Conservation (phyloP, 192 early-diverging fungal genomes). For the Umbelopsis ramanniana region DNA sequence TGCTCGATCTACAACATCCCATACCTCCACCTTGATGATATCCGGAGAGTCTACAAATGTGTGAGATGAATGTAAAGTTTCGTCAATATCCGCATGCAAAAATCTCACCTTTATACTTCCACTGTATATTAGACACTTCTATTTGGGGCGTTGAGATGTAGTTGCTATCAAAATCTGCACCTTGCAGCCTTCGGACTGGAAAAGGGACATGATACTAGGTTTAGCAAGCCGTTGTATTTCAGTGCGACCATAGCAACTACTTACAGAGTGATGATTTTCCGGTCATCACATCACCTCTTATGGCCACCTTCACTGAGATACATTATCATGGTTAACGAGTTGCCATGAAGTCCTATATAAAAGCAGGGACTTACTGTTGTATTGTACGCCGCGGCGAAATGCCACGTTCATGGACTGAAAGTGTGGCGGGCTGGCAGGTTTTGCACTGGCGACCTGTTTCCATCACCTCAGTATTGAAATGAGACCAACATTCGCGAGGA, state of each 20-base stretch:
- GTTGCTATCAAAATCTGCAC: conserved; percentile 42
- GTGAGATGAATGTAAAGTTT: not conserved
- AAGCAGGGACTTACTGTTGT: conserved; percentile 42
- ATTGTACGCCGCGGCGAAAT: conserved; percentile 50
- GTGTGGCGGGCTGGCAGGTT: not conserved
- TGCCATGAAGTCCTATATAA: not conserved
- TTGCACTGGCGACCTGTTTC: not conserved
- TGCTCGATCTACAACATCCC: conserved; percentile 65
- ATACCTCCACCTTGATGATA: conserved; percentile 65
- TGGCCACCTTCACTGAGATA: conserved; percentile 58
- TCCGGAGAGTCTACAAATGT: conserved; percentile 50
- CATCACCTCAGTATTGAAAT: not conserved
- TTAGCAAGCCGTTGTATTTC: not conserved
- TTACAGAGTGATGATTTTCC: conserved; percentile 63
- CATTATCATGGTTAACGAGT: not conserved
- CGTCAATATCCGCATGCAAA: not conserved
- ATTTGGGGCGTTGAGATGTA: conserved; percentile 63
- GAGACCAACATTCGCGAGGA: not conserved
- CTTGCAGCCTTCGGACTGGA: conserved; percentile 58
- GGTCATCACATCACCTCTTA: conserved; percentile 62
- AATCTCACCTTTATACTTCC: conserved; percentile 56
- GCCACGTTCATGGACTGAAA: conserved; percentile 42
- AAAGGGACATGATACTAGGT: not conserved
- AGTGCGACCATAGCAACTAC: conserved; percentile 15
- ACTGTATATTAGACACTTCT: conserved; percentile 64